Base-by-base conservation (phyloP, 257 asterid genomes). In the Plantago major region DNA sequence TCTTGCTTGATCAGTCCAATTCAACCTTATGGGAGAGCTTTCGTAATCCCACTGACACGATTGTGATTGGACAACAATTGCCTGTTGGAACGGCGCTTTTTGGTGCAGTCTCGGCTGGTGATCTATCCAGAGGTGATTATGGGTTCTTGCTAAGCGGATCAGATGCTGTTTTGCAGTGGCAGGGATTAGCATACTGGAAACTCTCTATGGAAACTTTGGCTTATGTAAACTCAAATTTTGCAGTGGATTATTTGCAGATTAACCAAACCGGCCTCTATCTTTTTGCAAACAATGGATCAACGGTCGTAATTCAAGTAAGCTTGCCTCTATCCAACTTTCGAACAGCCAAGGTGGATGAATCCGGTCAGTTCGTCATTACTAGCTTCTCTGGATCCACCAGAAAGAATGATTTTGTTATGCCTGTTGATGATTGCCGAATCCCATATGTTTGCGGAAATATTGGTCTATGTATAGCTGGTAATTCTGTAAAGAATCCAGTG, bases 21-120 rank as follows among this genome's bases (percentile, higher is more conserved):
- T 28, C 1, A 14, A 72, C 77, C 46, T 54, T 82, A 3, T 86
- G 95, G 97, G 87, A 89, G 44, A 89, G 97, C 75, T 87, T 76
- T 50, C 49, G 18, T 17, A 9, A 64, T 60, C 97, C 97, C 0
- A 82, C 90, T 0, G 92, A 87, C 67, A 79, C 94, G 0, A 49
- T 89, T 44, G 90, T 86, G 74, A 55, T 63, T 7, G 92, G 92
- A 15, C 97, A 89, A 42, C 46, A 60, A 30, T 53, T 86, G 63
- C 57, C 17, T 2, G 14, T 53, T 6, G 78, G 78, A 15, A 62
- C 64, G 7, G 37, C 26, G 3, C 81, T 89, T 42, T 64, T 11
- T 26, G 70, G 88, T 57, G 62, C 83, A 0, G 51, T 63, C 40
- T 69, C 84, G 7, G 28, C 26, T 5, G 74, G 73, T 68, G 88